Evolutionary conservation across 768 basidiomycete genomes (phyloP).

Genomic region (Lactarius hatsudake): DNA sequence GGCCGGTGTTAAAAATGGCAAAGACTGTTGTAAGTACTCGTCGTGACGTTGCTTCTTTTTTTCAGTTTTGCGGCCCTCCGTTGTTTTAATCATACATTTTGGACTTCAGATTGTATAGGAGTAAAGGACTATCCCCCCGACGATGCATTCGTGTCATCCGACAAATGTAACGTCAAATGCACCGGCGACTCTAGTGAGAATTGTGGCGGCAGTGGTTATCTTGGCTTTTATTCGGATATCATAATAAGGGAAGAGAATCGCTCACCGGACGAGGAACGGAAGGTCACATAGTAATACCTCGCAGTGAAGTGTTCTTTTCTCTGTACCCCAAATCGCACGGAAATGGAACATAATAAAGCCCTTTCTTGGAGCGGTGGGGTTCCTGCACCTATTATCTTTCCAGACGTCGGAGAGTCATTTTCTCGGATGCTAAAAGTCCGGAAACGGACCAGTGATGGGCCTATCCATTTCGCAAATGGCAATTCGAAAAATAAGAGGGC

Average conservation of each 20-base stretch:
- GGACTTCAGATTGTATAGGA: conserved; percentile 59
- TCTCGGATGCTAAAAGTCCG: conserved; percentile 67
- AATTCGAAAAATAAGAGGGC: conserved; percentile 36
- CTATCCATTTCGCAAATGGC: conserved; percentile 27
- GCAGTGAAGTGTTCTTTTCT: no score
- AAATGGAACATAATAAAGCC: no score
- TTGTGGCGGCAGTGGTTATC: conserved; percentile 57
- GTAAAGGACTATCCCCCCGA: conserved; percentile 48
- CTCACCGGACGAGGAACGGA: no score
- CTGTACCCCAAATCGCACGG: no score
- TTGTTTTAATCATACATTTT: conserved; percentile 2
- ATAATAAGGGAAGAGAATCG: no score
- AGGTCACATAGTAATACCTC: conserved; percentile 21
- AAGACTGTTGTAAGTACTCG: conserved; percentile 56
- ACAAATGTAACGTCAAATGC: conserved; percentile 61
- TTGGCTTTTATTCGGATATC: conserved; percentile 49
- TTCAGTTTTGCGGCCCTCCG: background rate
- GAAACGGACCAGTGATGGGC: conserved; percentile 14
- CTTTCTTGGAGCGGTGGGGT: conserved; percentile 45
- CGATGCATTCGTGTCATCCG: conserved; percentile 33
- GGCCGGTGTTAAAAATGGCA: conserved; percentile 67
- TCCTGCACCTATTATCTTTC: conserved; percentile 48
- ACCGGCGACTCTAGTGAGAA: conserved; percentile 54
- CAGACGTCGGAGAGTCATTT: conserved; percentile 56
- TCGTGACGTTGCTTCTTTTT: background rate